Conservation (phyloP, 352 stramenopile genomes). For the Phytophthora syringae region DNA sequence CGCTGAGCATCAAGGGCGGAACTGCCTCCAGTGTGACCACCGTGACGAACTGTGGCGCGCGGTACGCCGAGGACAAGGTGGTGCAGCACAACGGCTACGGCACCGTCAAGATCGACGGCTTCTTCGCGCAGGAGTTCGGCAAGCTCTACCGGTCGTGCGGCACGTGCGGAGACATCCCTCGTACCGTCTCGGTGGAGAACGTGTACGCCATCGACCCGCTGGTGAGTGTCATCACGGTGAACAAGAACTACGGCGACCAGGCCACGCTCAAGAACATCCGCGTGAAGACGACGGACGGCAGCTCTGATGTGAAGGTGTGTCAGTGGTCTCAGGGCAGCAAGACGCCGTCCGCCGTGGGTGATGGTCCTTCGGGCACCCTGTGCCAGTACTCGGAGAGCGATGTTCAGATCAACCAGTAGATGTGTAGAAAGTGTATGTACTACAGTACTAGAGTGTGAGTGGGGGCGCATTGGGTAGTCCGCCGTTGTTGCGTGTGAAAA, state of each 20-base stretch:
- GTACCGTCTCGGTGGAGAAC: conserved; percentile 36
- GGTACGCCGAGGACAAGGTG: conserved; percentile 45
- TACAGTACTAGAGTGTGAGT: no score
- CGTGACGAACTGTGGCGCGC: conserved; percentile 36
- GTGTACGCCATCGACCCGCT: no score
- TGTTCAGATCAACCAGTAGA: conserved; percentile 38
- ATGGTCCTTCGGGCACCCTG: conserved; percentile 25
- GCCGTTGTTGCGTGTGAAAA: no score
- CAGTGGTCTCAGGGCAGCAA: conserved; percentile 31
- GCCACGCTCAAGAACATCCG: conserved; percentile 45
- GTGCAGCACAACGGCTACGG: conserved; percentile 11
- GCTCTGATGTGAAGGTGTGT: conserved; percentile 23
- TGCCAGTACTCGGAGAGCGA: conserved; percentile 29
- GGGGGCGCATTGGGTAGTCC: no score
- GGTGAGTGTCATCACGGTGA: no score
- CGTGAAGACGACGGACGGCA: conserved; percentile 29
- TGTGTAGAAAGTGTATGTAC: no score
- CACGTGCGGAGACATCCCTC: no score
- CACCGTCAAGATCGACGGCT: conserved; percentile 3
- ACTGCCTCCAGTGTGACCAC: conserved; percentile 18
- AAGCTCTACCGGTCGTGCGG: conserved; percentile 29
- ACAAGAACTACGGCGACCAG: conserved; percentile 43
- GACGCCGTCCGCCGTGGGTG: conserved; percentile 33
- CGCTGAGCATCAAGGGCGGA: conserved; percentile 29
- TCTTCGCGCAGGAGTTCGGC: conserved; percentile 16